These are phyloP conservation scores for Colletotrichum navitas DNA, from an alignment of 2,329 filamentous ascomycete species.

Conservation along the genomic window DNA sequence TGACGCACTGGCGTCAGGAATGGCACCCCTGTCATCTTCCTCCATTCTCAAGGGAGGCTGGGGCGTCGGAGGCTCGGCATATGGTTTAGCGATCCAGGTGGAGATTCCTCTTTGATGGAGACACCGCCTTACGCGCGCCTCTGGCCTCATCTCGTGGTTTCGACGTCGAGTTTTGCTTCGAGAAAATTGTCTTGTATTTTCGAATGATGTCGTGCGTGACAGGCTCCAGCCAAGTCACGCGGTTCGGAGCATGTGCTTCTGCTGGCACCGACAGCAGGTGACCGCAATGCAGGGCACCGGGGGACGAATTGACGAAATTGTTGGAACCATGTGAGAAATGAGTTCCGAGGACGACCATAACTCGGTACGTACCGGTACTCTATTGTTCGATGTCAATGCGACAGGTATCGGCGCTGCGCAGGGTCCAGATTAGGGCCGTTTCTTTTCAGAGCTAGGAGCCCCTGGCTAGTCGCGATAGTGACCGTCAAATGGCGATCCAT, in stretches of 20 bases:
- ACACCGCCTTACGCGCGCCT: constrained; percentile 32
- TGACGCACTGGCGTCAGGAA: constrained; percentile 33
- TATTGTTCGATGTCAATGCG: constrained; percentile 7
- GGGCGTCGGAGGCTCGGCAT: constrained; percentile 28
- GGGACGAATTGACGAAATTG: neutral
- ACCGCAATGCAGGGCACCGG: neutral
- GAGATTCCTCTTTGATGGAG: constrained; percentile 1
- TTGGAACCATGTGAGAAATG: constrained; percentile 21
- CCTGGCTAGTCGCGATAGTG: constrained; percentile 17
- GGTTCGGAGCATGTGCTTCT: neutral
- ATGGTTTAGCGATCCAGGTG: constrained; percentile 13
- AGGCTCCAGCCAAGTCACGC: neutral
- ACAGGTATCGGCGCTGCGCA: constrained; percentile 18
- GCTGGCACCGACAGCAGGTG: constrained; percentile 9
- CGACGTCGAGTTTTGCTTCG: neutral
- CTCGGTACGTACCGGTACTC: constrained; percentile 16
- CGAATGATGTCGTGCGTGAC: neutral
- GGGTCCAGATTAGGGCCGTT: constrained; percentile 40
- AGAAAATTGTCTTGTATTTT: neutral
- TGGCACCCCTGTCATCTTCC: constrained; percentile 19
- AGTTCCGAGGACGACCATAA: constrained; percentile 14
- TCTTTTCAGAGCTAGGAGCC: constrained; percentile 25
- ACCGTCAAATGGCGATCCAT: constrained; percentile 27
- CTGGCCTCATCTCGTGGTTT: constrained; percentile 5
- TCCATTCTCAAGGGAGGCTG: constrained; percentile 26